A percentile compares a stretch with the other conserved stretches of the same genome.
These are phyloP conservation scores for Phytophthora hybrid DNA, from an alignment of 352 stramenopile species.

Conservation along the genomic window DNA sequence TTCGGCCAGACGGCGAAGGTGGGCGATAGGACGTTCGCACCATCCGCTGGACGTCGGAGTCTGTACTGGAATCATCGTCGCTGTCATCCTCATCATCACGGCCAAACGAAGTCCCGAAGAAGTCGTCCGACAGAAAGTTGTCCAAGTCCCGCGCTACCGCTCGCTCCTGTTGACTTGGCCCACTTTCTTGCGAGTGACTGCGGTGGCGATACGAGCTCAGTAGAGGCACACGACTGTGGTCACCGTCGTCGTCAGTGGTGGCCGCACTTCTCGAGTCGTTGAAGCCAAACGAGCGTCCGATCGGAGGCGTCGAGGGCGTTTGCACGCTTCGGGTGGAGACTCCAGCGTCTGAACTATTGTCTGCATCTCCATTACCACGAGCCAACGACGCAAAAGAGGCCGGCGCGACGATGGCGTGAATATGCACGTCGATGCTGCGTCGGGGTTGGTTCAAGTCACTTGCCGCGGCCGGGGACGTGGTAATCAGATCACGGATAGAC, in stretches of 20 bases:
- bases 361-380: constrained; percentile 29
- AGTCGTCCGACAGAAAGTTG: constrained; percentile 67
- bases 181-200: constrained; percentile 29
- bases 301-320: constrained; percentile 38
- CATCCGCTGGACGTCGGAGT: constrained; percentile 24
- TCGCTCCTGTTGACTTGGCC: constrained; percentile 36
- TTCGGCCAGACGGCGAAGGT: constrained; percentile 29
- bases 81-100: constrained; percentile 38
- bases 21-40: constrained; percentile 27
- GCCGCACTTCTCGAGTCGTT: constrained; percentile 20
- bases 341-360: constrained; percentile 10
- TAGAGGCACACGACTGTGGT: constrained; percentile 70
- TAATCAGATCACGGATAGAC: constrained; percentile 73
- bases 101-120: constrained; percentile 74
- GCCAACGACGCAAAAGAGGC: constrained; percentile 67
- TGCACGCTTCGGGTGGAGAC: constrained; percentile 14
- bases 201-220: constrained; percentile 58
- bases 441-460: constrained; percentile 46
- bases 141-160: constrained; percentile 50
- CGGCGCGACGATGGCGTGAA: constrained; percentile 86
- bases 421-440: constrained; percentile 88
- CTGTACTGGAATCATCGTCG: constrained; percentile 35
- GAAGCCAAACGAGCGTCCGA: constrained; percentile 37
- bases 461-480: constrained; percentile 37
- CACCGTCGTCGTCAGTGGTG: constrained; percentile 41